phyloP scores from a whole-genome alignment of 2,329 filamentous ascomycete genomes.

The Cordyceps javanica region DNA sequence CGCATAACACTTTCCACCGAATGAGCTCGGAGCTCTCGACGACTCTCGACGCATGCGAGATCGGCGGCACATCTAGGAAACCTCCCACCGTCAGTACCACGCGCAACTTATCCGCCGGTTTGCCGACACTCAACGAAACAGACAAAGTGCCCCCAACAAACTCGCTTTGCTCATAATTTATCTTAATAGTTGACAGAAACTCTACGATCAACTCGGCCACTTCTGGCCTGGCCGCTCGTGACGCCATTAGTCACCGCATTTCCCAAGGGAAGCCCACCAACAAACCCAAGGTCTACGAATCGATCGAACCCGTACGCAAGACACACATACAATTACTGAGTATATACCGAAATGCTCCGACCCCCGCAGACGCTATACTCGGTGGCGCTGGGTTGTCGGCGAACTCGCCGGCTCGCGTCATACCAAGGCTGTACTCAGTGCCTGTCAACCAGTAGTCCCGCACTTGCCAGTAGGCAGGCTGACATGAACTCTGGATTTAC shows the following conservation, averaged over 20 bases:
- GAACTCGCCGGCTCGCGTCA: not conserved
- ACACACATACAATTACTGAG: not conserved
- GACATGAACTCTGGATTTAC: slow-evolving; percentile 53
- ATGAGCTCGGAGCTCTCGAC: slow-evolving; percentile 10
- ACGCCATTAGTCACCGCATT: not conserved
- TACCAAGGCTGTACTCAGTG: slow-evolving; percentile 18
- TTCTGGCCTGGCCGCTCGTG: not conserved
- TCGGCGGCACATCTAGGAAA: not conserved
- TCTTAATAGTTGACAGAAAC: not conserved
- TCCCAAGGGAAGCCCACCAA: not conserved
- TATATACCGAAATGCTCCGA: slow-evolving; percentile 3
- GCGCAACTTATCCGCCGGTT: not conserved
- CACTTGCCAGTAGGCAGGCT: slow-evolving; percentile 31
- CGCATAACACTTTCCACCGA: slow-evolving; percentile 9
- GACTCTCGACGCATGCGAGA: slow-evolving; percentile 7
- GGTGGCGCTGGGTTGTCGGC: not conserved
- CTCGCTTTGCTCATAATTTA: not conserved
- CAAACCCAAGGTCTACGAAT: not conserved
- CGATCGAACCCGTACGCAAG: not conserved
- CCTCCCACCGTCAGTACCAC: not conserved
- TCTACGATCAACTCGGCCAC: not conserved
- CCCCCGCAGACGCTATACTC: not conserved
- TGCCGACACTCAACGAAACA: not conserved
- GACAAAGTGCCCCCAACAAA: not conserved
- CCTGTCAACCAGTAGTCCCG: slow-evolving; percentile 20